A percentile compares a stretch with the other conserved stretches of the same genome.
Conservation (phyloP, 352 stramenopile genomes). For the Elongisporangium anandrum region DNA sequence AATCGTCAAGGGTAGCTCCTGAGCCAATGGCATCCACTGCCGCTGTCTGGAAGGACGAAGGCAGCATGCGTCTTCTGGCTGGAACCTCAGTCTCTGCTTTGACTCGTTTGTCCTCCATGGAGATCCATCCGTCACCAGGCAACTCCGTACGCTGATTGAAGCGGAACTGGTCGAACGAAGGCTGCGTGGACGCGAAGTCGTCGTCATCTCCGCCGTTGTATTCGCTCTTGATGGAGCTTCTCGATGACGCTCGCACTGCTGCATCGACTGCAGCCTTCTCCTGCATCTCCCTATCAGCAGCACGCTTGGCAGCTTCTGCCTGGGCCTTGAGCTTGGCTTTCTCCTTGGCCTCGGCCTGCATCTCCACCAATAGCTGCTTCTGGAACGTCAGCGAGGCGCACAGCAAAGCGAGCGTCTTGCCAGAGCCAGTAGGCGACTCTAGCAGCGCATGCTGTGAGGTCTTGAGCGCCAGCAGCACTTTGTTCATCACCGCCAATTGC, state of each 20-base stretch:
- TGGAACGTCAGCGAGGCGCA: constrained; percentile 84
- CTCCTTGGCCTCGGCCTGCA: constrained; percentile 22
- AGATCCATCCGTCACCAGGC: constrained; percentile 29
- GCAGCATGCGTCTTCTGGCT: constrained; percentile 12
- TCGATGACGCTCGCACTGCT: background rate
- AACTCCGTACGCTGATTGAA: background rate
- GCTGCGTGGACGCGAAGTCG: constrained; percentile 19
- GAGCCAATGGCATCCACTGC: background rate
- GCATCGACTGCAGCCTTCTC: background rate
- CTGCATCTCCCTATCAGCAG: background rate
- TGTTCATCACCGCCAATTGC: constrained; percentile 86
- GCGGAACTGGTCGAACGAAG: constrained; percentile 8
- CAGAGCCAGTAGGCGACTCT: constrained; percentile 79
- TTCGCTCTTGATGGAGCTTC: background rate
- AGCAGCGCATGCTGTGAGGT: constrained; percentile 76
- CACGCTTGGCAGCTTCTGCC: constrained; percentile 3
- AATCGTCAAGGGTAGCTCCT: background rate
- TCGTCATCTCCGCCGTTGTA: constrained; percentile 17
- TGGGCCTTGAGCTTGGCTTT: constrained; percentile 2
- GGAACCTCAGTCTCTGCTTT: constrained; percentile 16
- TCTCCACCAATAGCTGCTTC: constrained; percentile 38
- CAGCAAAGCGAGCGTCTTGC: constrained; percentile 83
- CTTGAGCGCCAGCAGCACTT: constrained; percentile 78
- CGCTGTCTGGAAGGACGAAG: constrained; percentile 15
- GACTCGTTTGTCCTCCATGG: constrained; percentile 38